phyloP scores from a whole-genome alignment of 225 moss, liverwort and hornwort species.

The Sphagnum tenellum region DNA sequence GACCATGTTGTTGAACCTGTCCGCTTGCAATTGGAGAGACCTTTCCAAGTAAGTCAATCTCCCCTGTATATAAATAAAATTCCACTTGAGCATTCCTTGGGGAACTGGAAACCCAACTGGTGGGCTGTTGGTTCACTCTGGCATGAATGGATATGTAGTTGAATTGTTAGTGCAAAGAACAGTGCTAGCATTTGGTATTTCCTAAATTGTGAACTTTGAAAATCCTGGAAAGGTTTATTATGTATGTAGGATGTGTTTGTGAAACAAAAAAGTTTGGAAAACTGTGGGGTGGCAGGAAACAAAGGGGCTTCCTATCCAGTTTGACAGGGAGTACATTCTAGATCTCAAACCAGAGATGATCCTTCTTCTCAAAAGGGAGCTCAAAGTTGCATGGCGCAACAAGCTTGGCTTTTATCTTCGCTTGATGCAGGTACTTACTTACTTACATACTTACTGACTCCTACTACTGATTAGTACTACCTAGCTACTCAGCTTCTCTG shows the following conservation, averaged over 20 bases:
- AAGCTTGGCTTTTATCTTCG: slow-evolving; percentile 61
- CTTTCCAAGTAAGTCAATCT: slow-evolving; percentile 11
- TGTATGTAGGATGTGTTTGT: too few relatives aligned
- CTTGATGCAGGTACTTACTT: slow-evolving; percentile 48
- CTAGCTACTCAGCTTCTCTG: too few relatives aligned
- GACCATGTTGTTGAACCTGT: slow-evolving; percentile 49
- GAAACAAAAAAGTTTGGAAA: too few relatives aligned
- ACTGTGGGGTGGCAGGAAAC: too few relatives aligned
- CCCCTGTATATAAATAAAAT: too few relatives aligned
- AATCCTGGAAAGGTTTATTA: too few relatives aligned
- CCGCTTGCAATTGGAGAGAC: slow-evolving; percentile 85
- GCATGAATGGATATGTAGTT: too few relatives aligned
- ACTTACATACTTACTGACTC: slow-evolving; percentile 4
- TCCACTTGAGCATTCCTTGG: too few relatives aligned
- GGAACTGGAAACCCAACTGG: too few relatives aligned
- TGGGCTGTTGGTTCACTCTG: too few relatives aligned
- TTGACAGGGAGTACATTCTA: slow-evolving; percentile 59
- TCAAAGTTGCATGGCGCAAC: slow-evolving; percentile 51
- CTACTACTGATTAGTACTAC: too few relatives aligned
- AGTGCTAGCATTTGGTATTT: neutral
- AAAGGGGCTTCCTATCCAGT: slow-evolving; percentile 19
- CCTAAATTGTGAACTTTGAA: neutral
- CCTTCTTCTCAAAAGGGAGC: slow-evolving; percentile 59
- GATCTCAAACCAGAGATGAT: slow-evolving; percentile 35
- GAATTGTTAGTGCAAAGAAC: slow-evolving; percentile 10